A percentile compares a stretch with the other conserved stretches of the same genome.
These are phyloP conservation scores for Intubia oerlemansii DNA, from an alignment of 2,329 filamentous ascomycete genomes.

Conservation along the genomic window DNA sequence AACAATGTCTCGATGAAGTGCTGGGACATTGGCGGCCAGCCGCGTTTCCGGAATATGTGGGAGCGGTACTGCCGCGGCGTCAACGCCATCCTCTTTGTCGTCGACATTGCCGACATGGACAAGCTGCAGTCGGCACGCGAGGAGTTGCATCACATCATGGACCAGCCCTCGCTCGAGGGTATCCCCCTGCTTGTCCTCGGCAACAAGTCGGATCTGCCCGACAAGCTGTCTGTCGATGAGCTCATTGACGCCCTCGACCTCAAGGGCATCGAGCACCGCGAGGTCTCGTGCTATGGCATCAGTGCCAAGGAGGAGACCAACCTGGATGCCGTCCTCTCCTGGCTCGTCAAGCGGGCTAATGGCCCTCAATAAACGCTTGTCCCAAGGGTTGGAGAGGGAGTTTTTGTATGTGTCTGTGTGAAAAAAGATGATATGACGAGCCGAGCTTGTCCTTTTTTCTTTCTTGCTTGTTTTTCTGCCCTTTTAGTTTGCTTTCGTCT, in stretches of 20 bases:
- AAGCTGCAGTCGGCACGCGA: slow-evolving; percentile 72
- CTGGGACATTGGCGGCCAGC: slow-evolving; percentile 96
- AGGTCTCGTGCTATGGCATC: slow-evolving; percentile 97
- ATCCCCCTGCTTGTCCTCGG: slow-evolving; percentile 88
- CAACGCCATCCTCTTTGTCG: slow-evolving; percentile 95
- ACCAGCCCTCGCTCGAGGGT: slow-evolving; percentile 62
- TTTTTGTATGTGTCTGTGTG: too few relatives aligned
- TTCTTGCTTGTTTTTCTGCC: too few relatives aligned
- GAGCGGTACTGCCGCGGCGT: slow-evolving; percentile 95
- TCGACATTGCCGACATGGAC: slow-evolving; percentile 76
- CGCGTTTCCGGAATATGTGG: slow-evolving; percentile 97
- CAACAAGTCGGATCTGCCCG: slow-evolving; percentile 90
- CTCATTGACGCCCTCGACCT: slow-evolving; percentile 84
- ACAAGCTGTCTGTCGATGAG: slow-evolving; percentile 82
- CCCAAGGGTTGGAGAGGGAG: too few relatives aligned
- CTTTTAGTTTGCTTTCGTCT: too few relatives aligned
- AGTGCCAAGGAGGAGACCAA: slow-evolving; percentile 98
- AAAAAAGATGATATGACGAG: too few relatives aligned
- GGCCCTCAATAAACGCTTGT: too few relatives aligned
- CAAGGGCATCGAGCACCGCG: slow-evolving; percentile 71
- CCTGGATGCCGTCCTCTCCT: slow-evolving; percentile 87
- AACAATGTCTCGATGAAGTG: slow-evolving; percentile 97
- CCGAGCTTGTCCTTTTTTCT: too few relatives aligned
- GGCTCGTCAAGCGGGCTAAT: slow-evolving; percentile 90
- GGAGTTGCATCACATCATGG: slow-evolving; percentile 76